A percentile compares a stretch with the other conserved stretches of the same genome.
These are phyloP conservation scores for Alternaria gansuensis DNA, from an alignment of 2,329 filamentous ascomycete species.

Conservation along the genomic window DNA sequence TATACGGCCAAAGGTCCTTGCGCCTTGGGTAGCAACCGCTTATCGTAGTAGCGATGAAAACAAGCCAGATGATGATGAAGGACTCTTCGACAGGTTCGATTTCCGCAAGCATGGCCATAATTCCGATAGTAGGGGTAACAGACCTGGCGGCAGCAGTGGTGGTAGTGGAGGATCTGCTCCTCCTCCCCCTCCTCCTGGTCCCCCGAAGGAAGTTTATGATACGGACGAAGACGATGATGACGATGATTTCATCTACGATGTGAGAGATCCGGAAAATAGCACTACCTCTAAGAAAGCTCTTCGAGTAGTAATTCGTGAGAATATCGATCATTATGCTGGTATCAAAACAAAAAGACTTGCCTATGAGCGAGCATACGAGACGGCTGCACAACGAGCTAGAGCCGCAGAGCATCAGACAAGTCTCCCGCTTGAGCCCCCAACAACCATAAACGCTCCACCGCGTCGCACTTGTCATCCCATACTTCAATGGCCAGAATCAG, in stretches of 20 bases:
- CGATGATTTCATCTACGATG: not conserved
- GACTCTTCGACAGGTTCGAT: not conserved
- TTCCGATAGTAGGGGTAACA: not conserved
- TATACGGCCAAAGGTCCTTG: not conserved
- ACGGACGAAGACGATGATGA: constrained; percentile 4
- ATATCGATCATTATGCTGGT: not conserved
- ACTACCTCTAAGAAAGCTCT: not conserved
- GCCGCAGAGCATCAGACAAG: no score
- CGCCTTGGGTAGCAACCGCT: not conserved
- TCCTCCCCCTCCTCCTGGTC: not conserved
- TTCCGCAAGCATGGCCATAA: not conserved
- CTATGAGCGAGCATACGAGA: not conserved
- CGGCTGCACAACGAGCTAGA: no score
- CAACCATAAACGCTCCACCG: not conserved
- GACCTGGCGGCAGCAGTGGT: not conserved
- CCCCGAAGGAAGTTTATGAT: not conserved
- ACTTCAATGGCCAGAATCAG: not conserved
- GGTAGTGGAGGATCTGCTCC: not conserved
- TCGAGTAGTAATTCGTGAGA: not conserved
- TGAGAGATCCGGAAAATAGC: not conserved
- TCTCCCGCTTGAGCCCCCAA: not conserved
- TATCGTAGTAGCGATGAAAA: not conserved
- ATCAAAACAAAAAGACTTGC: not conserved
- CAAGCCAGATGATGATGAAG: not conserved
- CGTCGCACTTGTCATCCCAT: not conserved